These are phyloP conservation scores for Pseudonectria foliicola DNA, from an alignment of 2,329 filamentous ascomycete species.

Conservation along the genomic window DNA sequence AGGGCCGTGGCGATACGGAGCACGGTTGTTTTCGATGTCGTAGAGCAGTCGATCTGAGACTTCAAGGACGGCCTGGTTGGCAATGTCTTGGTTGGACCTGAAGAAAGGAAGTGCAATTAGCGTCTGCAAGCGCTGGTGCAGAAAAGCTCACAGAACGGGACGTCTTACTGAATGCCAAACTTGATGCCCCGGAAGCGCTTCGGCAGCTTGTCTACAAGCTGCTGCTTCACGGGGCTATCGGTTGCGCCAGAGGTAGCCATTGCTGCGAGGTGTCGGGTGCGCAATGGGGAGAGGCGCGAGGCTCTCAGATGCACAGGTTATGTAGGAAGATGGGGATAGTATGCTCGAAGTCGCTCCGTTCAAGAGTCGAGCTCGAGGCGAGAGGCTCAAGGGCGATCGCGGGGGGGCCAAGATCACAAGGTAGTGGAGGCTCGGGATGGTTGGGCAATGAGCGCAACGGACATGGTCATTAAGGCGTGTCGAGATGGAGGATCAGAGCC, in stretches of 20 bases:
- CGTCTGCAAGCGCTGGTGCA: neutral
- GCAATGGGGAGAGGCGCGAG: neutral
- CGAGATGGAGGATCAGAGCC: constrained; percentile 4
- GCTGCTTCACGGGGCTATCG: constrained; percentile 59
- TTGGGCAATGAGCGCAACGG: constrained; percentile 4
- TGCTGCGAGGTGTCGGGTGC: neutral
- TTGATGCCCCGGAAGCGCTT: constrained; percentile 91
- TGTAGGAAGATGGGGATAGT: neutral
- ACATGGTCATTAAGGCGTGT: constrained; percentile 14
- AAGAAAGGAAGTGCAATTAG: neutral
- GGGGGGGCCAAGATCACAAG: constrained; percentile 8
- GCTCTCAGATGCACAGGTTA: neutral
- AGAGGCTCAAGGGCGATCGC: neutral
- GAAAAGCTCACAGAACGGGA: constrained; percentile 19
- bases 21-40: constrained; percentile 74
- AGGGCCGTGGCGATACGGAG: constrained; percentile 73
- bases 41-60: constrained; percentile 92
- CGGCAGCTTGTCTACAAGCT: constrained; percentile 80
- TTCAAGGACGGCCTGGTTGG: constrained; percentile 90
- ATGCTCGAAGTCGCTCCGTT: too few species aligned
- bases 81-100: constrained; percentile 86
- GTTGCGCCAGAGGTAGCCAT: constrained; percentile 7
- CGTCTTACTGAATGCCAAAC: constrained; percentile 75
- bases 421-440: constrained; percentile 6
- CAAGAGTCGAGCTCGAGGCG: neutral